Base-by-base conservation (phyloP, 176 grass and related monocot species). In the Tuctoria greenei region DNA sequence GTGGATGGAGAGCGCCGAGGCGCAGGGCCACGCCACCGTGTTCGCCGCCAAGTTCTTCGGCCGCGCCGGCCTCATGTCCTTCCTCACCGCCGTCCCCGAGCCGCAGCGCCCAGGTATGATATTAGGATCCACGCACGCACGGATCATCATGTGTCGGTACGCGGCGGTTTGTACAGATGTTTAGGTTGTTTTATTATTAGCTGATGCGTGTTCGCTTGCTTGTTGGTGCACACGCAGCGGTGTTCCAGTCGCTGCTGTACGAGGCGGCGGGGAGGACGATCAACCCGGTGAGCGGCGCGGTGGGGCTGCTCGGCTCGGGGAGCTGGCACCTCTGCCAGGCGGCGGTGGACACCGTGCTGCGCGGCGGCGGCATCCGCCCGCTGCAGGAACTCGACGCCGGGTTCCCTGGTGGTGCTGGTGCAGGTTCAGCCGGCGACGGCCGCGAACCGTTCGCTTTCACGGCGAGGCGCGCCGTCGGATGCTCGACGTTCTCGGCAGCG, bases 41-140 rank as follows among this genome's bases (percentile, higher is more conserved):
- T 99, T 99, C 75, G 92, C 90, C 75, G 92, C 96, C 73, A 99
- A 99, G 83, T 95, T 92, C 82, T 99, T 99, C 38, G 96, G 96
- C 77, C 96, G 96, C 43, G 96, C 96, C 16, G 96, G 96, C 0
- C 89, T 99, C 66, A 83, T 95, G 73, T 89, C 96, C 50, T 99
- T 99, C 92, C 84, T 99, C 87, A 88, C 87, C 49, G 87, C 87
- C 61, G 96, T 99, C 21, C 85, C 96, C 25, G 82, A 88, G 4
- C 46, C 74, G 1, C 92, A 93, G 55, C 96, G 96, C 35, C 87
- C 96, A 38, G 91, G 95, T 93, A 68, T 0, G 49, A 4, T 10
- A 45, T 15, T 17, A 13, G 45, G 21, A 4, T 10, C 8, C 27
- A 31, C 39, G 39, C 6, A 41, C 9, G n/a, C n/a, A n/a, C 38